phyloP scores from a whole-genome alignment of 2,329 filamentous ascomycete species.

The Emergomyces pasteurianus region DNA sequence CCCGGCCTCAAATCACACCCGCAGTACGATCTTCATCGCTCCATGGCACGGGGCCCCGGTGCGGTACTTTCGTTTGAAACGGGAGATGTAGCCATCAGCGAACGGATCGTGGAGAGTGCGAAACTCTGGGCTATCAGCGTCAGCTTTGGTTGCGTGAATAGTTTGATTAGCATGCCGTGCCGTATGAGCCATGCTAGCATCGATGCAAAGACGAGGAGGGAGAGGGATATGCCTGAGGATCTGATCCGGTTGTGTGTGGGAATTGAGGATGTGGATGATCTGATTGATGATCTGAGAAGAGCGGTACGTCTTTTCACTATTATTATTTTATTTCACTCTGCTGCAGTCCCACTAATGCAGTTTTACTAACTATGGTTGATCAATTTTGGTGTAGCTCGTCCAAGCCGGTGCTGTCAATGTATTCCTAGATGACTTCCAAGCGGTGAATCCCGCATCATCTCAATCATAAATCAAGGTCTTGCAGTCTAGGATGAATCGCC shows the following conservation, averaged over 20 bases:
- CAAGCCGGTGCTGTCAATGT: constrained; percentile 88
- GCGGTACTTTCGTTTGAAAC: constrained; percentile 96
- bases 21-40: constrained; percentile 92
- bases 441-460: constrained; percentile 23
- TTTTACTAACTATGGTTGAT: constrained; percentile 5
- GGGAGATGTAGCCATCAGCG: constrained; percentile 67
- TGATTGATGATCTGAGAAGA: constrained; percentile 83
- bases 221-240: constrained; percentile 90
- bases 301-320: constrained; percentile 48
- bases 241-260: constrained; percentile 92
- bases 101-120: constrained; percentile 88
- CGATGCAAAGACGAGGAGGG: constrained; percentile 80
- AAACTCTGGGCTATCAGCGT: constrained; percentile 91
- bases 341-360: neutral
- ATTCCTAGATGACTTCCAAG: constrained; percentile 70
- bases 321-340: constrained; percentile 13
- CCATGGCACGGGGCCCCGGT: constrained; percentile 85
- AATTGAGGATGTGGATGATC: constrained; percentile 82
- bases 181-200: constrained; percentile 99
- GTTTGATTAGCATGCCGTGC: constrained; percentile 97
- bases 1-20: constrained; percentile 89
- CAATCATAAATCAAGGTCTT: neutral
- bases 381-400: constrained; percentile 50
- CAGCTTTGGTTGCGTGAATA: constrained; percentile 96
- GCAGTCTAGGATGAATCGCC: neutral